phyloP scores from a whole-genome alignment of 2,329 filamentous ascomycete genomes.

The Esteya vermicola region DNA sequence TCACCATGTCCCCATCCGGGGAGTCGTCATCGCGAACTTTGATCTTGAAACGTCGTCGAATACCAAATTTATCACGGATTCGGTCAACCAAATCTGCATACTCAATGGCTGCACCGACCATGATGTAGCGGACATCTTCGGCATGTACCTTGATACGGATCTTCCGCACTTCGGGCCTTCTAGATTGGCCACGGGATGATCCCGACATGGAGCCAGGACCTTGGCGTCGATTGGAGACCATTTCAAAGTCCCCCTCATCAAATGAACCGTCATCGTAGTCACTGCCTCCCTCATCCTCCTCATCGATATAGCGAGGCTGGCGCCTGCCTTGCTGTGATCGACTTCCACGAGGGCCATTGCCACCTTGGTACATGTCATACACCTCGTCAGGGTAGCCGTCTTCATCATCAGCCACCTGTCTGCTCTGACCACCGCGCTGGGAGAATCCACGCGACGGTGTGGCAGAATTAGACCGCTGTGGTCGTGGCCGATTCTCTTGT shows the following conservation, averaged over 20 bases:
- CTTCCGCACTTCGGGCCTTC: slow-evolving; percentile 55
- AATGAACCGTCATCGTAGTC: slow-evolving; percentile 57
- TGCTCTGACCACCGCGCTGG: slow-evolving; percentile 20
- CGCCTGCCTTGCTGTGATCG: slow-evolving; percentile 23
- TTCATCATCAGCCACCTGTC: slow-evolving; percentile 36
- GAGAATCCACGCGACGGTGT: slow-evolving; percentile 29
- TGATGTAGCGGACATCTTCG: slow-evolving; percentile 84
- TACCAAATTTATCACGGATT: slow-evolving; percentile 75
- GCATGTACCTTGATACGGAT: slow-evolving; percentile 86
- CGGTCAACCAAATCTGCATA: slow-evolving; percentile 67
- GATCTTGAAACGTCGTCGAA: slow-evolving; percentile 70
- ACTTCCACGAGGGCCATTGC: slow-evolving; percentile 23
- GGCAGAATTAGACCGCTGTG: slow-evolving; percentile 27
- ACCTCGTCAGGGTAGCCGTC: slow-evolving; percentile 55
- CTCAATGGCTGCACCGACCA: slow-evolving; percentile 59
- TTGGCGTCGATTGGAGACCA: slow-evolving; percentile 44
- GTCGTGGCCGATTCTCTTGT: slow-evolving; percentile 21
- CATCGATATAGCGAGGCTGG: slow-evolving; percentile 54
- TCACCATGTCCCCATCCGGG: slow-evolving; percentile 75
- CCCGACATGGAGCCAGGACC: slow-evolving; percentile 30
- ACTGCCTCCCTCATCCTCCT: slow-evolving; percentile 64
- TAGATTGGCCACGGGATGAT: slow-evolving; percentile 37
- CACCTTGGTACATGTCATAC: slow-evolving; percentile 46
- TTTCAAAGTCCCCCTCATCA: slow-evolving; percentile 69
- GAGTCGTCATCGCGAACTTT: slow-evolving; percentile 73